phyloP scores from a whole-genome alignment of 169 alveolate genomes.

The Cryptosporidium meleagridis region DNA sequence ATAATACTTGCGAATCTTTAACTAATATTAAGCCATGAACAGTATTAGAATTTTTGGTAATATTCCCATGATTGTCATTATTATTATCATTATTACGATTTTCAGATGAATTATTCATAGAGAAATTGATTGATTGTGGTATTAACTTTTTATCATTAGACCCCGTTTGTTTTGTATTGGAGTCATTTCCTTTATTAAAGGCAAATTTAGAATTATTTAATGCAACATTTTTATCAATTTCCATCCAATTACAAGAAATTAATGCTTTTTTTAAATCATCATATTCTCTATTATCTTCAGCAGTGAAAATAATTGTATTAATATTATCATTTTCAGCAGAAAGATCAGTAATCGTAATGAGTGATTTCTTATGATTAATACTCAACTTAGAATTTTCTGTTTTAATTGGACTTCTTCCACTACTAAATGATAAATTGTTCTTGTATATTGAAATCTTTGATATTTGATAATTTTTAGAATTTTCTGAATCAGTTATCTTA shows the following conservation, averaged over 20 bases:
- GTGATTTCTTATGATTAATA: slow-evolving; percentile 7
- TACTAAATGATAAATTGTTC: slow-evolving; percentile 16
- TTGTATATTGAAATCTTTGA: slow-evolving; percentile 23
- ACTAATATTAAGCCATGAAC: slow-evolving; percentile 45
- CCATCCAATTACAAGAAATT: slow-evolving; percentile 31
- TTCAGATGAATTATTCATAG: not conserved
- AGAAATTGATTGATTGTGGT: slow-evolving; percentile 48
- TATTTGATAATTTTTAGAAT: not conserved
- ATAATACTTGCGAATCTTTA: slow-evolving; percentile 17
- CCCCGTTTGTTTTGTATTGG: not conserved
- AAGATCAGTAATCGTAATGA: not conserved
- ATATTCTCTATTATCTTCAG: slow-evolving; percentile 27
- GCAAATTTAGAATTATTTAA: not conserved
- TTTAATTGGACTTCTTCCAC: not conserved
- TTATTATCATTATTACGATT: not conserved
- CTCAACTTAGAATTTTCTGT: slow-evolving; percentile 28
- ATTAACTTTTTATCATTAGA: slow-evolving; percentile 8
- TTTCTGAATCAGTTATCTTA: not conserved
- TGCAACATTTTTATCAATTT: not conserved
- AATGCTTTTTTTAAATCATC: slow-evolving; percentile 6
- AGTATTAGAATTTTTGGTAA: not conserved
- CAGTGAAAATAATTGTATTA: not conserved
- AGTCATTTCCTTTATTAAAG: not conserved
- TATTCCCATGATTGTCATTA: no score
- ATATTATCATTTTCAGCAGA: not conserved